Evolutionary conservation across 1,139 yeast genomes (phyloP).

Genomic region (Nakaseomyces delphensis): DNA sequence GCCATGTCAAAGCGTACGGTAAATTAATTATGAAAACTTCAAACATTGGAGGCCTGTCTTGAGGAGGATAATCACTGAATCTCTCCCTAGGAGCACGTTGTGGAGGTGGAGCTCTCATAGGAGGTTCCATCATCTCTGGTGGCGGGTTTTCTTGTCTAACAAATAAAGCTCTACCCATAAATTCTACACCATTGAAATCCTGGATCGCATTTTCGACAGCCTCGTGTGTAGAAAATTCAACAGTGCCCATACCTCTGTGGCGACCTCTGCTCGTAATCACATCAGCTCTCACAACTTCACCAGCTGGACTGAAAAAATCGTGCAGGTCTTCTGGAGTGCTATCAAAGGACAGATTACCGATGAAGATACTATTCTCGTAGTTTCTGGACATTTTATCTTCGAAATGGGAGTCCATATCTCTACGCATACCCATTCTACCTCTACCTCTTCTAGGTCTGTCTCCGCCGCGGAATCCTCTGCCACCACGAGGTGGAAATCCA

Average conservation of each 20-base stretch:
- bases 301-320: conserved; percentile 48
- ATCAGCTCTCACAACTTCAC: conserved; percentile 71
- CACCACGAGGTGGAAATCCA: conserved; percentile 15
- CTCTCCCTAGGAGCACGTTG: conserved; percentile 7
- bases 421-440: conserved; percentile 19
- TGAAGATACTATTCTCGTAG: conserved; percentile 55
- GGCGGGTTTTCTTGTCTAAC: conserved; percentile 81
- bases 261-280: conserved; percentile 72
- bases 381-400: conserved; percentile 42
- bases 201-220: conserved; percentile 66
- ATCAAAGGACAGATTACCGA: conserved; percentile 61
- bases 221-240: conserved; percentile 58
- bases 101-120: not conserved
- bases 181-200: conserved; percentile 53
- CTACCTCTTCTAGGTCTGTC: conserved; percentile 25
- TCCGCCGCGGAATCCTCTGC: conserved; percentile 26
- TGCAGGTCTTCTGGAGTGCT: conserved; percentile 48
- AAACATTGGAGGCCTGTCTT: conserved; percentile 34
- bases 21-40: conserved; percentile 78
- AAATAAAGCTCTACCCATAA: conserved; percentile 69
- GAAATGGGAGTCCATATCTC: conserved; percentile 12
- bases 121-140: conserved; percentile 34
- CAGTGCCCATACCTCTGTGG: conserved; percentile 83
- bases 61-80: conserved; percentile 11
- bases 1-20: conserved; percentile 78